Percentiles rank a stretch among this genome's conserved stretches.
These are phyloP conservation scores for Cyclostephanos tholiformis DNA, from an alignment of 108 stramenopile species.

Conservation along the genomic window DNA sequence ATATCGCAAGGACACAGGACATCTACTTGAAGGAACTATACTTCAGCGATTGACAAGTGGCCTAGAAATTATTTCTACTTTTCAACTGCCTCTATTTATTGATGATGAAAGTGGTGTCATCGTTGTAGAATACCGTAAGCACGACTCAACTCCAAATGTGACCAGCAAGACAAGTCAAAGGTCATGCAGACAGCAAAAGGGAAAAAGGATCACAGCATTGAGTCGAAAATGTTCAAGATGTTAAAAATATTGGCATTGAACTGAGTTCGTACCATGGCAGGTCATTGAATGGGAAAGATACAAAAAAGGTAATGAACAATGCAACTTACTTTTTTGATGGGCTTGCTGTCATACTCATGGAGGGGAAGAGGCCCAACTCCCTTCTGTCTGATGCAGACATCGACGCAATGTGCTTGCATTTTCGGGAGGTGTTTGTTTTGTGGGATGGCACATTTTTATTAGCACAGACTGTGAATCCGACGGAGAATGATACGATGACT, in stretches of 20 bases:
- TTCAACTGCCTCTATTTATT: no score
- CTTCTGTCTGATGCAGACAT: neutral
- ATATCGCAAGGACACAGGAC: no score
- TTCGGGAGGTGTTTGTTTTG: neutral
- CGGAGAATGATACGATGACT: neutral
- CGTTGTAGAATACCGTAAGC: no score
- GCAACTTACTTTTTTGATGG: neutral
- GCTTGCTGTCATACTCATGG: neutral
- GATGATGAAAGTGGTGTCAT: no score
- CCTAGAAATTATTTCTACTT: no score
- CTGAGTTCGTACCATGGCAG: slow-evolving; percentile 7
- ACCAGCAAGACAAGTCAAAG: neutral
- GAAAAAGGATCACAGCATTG: neutral
- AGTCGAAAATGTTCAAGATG: neutral
- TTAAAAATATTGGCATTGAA: neutral
- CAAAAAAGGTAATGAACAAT: slow-evolving; percentile 14
- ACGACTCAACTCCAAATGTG: no score
- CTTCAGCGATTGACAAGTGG: no score
- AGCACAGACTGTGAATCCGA: slow-evolving; percentile 1
- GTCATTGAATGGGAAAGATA: slow-evolving; percentile 2
- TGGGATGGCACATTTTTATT: slow-evolving; percentile 2
- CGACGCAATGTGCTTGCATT: neutral
- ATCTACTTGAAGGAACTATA: no score
- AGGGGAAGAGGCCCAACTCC: neutral
- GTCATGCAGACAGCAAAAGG: neutral